phyloP scores from a whole-genome alignment of 2,329 filamentous ascomycete species.

The Neonectria sp. region DNA sequence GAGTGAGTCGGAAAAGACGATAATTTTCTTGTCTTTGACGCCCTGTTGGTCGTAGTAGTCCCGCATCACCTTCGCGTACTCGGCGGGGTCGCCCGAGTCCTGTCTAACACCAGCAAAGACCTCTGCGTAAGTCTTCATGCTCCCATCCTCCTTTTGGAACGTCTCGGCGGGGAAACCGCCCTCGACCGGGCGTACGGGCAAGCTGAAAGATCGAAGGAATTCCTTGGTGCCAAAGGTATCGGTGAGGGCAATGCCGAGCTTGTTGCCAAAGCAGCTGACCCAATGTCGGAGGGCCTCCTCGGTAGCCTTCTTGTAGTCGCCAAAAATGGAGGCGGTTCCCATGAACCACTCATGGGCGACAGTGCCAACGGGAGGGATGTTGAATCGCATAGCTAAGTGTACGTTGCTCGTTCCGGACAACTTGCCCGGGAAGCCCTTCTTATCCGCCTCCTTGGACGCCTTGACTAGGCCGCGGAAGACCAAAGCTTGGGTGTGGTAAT shows the following conservation, averaged over 20 bases:
- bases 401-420: slow-evolving; percentile 96
- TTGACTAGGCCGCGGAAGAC: slow-evolving; percentile 89
- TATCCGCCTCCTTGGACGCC: slow-evolving; percentile 79
- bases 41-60: slow-evolving; percentile 84
- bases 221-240: slow-evolving; percentile 96
- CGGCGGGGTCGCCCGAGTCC: slow-evolving; percentile 88
- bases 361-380: slow-evolving; percentile 87
- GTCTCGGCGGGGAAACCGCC: slow-evolving; percentile 59
- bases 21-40: slow-evolving; percentile 85
- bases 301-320: slow-evolving; percentile 88
- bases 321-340: slow-evolving; percentile 92
- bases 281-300: slow-evolving; percentile 89
- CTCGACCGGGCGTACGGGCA: slow-evolving; percentile 67
- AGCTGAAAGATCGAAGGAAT: slow-evolving; percentile 88
- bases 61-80: slow-evolving; percentile 84
- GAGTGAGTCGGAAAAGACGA: slow-evolving; percentile 96
- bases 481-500: slow-evolving; percentile 95
- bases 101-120: slow-evolving; percentile 89
- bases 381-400: slow-evolving; percentile 95
- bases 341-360: slow-evolving; percentile 99
- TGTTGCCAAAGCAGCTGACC: slow-evolving; percentile 90
- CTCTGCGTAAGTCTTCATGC: slow-evolving; percentile 79
- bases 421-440: slow-evolving; percentile 77
- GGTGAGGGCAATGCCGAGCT: slow-evolving; percentile 90
- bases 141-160: slow-evolving; percentile 57